phyloP scores from a whole-genome alignment of 306 rosid genomes.

The Pyrus pyrifolia region DNA sequence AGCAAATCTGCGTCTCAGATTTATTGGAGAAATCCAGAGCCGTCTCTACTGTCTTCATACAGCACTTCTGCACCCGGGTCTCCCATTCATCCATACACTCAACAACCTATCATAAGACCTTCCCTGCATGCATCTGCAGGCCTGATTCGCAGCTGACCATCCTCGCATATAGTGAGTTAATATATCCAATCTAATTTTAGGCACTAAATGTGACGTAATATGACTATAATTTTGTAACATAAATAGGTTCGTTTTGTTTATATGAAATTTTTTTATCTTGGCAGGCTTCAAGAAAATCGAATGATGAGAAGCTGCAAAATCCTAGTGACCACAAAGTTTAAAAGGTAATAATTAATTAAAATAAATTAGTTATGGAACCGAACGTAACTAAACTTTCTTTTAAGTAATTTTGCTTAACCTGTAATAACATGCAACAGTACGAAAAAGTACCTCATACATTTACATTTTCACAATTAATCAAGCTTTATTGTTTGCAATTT shows the following conservation, averaged over 20 bases:
- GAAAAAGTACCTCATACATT: not conserved
- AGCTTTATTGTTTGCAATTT: not conserved
- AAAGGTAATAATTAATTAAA: not conserved
- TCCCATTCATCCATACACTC: slow-evolving; percentile 30
- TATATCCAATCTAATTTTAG: not conserved
- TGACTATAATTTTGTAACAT: not conserved
- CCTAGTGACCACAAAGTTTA: not conserved
- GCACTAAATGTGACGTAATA: not conserved
- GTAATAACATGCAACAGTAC: too few species aligned
- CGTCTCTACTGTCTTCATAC: slow-evolving; percentile 35
- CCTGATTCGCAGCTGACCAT: slow-evolving; percentile 4
- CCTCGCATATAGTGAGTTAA: slow-evolving; percentile 13
- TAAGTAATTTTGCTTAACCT: too few species aligned
- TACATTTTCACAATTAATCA: not conserved
- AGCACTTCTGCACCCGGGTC: slow-evolving; percentile 25
- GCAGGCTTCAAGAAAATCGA: slow-evolving; percentile 21
- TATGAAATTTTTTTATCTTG: not conserved
- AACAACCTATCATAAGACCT: slow-evolving; percentile 21
- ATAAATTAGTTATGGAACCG: not conserved
- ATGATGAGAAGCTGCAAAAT: slow-evolving; percentile 21
- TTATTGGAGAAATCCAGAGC: slow-evolving; percentile 19
- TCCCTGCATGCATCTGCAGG: slow-evolving; percentile 5
- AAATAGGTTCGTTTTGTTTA: not conserved
- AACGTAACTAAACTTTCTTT: not conserved
- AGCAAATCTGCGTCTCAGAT: slow-evolving; percentile 22